Evolutionary conservation across 768 basidiomycete species (phyloP), one percentile per base, ranked within the genome.

Genomic region (Trametes cubensis): DNA sequence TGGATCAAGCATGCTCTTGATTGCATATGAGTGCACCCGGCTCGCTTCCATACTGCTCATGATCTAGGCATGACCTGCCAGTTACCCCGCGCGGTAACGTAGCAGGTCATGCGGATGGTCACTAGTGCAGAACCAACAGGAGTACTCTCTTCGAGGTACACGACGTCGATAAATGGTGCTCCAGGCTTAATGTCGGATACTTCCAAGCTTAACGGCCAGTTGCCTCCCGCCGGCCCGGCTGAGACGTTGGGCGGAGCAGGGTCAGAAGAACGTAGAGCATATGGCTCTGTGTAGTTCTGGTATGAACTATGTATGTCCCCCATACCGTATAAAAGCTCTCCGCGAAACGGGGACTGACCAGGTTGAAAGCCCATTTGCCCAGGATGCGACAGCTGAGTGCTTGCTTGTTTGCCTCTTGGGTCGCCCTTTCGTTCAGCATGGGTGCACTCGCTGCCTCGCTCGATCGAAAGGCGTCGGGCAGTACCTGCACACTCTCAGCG

Each of bases 401-500:
- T 34, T 34, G 6, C 34, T 34, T 11, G 10, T 52, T n/a, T 17
- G 18, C 18, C 14, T 42, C 28, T 17, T 21, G 34, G 41, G 30
- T 28, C 25, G 25, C 17, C 25, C 17, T 49, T 5, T n/a, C 26
- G 14, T 15, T 26, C 10, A 10, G 34, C 25, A 5, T 39, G 13
- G 14, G n/a, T 17, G 34, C 48, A n/a, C 18, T 25, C 44, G 11
- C 48, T 6, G 44, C 26, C 26, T 34, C 21, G 18, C 18, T 39
- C 14, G 11, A 21, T 10, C 10, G 23, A 20, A 26, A 34, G 48
- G 64, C 67, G 6, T 61, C 64, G 2, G 50, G 60, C 10, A 34
- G 34, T 13, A 58, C 59, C 10, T 85, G 84, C 66, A 81, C 78
- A 8, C 60, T 85, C 46, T 58, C 63, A 4, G 77, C 81, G 11